Evolutionary conservation across 805 yeast genomes (phyloP), one percentile per base, ranked within the genome.

Genomic region (Monosporozyma yasuniensis): DNA sequence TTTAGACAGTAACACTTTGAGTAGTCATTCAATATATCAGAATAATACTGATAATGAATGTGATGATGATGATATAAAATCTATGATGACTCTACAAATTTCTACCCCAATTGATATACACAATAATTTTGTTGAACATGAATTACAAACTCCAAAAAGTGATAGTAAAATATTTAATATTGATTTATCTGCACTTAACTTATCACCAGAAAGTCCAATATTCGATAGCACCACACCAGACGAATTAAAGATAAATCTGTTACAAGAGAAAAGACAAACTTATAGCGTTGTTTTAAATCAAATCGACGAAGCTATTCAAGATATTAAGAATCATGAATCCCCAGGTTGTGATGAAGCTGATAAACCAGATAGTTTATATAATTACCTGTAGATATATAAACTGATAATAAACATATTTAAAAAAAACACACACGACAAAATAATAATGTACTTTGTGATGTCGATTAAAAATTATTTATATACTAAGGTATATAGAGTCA

Each of bases 391-490:
- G 35, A 5, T 32, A 32, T 32, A 12, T 32, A 32, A 12, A 14
- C 4, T 6, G 16, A 12, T n/a, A n/a, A n/a, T n/a, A n/a, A n/a
- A n/a, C n/a, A n/a, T n/a, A n/a, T n/a, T n/a, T n/a, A n/a, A 32
- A n/a, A 12, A 14, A n/a, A 14, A 7, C 8, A n/a, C 6, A 32
- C 5, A 32, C 14, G n/a, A 12, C 7, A 32, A 32, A 32, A n/a
- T n/a, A 12, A 12, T 30, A 11, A 5, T 3, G 11, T 12, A 5
- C 14, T 14, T 32, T 32, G 14, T 14, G n/a, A 12, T 32, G 14
- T 32, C 14, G 35, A 39, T 39, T 39, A 39, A 39, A 39, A 39
- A 39, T 39, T 39, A 39, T 39, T n/a, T 21, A 39, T 39, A 39
- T 39, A 19, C 25, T 18, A 35, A 19, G 21, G 21, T 18, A 35